Evolutionary conservation across 352 stramenopile species (phyloP), one percentile per base, ranked within the genome.

Genomic region (Heterotrichella gracilis): DNA sequence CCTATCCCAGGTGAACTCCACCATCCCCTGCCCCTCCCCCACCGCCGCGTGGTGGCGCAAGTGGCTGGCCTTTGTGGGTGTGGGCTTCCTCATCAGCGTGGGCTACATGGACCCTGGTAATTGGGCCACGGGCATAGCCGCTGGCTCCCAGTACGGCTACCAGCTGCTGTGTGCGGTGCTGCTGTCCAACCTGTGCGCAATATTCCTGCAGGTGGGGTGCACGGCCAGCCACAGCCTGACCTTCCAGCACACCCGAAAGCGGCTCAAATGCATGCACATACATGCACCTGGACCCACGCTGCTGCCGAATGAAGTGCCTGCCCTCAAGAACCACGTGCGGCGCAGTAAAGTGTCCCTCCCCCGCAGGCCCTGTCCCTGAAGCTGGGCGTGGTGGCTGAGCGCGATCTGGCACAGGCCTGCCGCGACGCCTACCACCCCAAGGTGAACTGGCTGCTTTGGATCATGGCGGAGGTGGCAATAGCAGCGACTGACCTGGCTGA

Each of bases 101-200:
- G 87, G 88, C 40, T 95, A 94, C 75, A 79, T 95, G 32, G 87
- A 95, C 71, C 88, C 87, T 0, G 88, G 87, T 3, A 95, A 95
- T 76, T 83, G 95, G 39, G 86, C 94, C 73, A 88, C 84, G 42
- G 87, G 95, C 73, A 80, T 96, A 23, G 87, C 95, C 72, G 83
- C 85, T 1, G 87, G 87, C 25, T 82, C 82, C 0, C 93, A 90
- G 24, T 78, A 75, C 4, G 79, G 82, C 2, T 94, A 91, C 72
- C 79, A 86, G 70, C 74, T 83, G 22, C 9, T 66, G 9, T 2
- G 2, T 3, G 9, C 23, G 4, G 1, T 66, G 2, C 1, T 66
- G 1, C 1, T 66, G 41, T 24, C n/a, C 9, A 9, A 2, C 9
- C 3, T 66, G 1, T 3, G 21, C 2, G 41, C 41, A 1, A 1